These are phyloP conservation scores for Zygosaccharomyces sapae DNA, from an alignment of 1,139 yeast genomes.

Conservation along the genomic window DNA sequence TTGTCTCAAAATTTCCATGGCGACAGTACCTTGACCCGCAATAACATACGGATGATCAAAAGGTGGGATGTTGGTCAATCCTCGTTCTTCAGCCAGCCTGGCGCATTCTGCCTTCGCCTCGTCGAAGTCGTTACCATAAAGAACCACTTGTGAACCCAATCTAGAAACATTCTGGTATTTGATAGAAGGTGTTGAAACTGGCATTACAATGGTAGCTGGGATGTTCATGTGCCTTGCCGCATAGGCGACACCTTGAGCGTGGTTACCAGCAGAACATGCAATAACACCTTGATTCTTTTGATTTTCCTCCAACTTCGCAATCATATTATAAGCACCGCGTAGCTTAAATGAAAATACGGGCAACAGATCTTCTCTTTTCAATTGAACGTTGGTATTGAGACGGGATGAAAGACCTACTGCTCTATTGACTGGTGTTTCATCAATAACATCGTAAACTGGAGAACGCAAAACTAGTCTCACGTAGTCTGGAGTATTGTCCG, in stretches of 20 bases:
- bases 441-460: constrained; percentile 88
- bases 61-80: constrained; percentile 88
- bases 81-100: constrained; percentile 61
- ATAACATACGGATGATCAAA: constrained; percentile 96
- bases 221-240: constrained; percentile 80
- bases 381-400: constrained; percentile 63
- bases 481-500: constrained; percentile 83
- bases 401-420: constrained; percentile 75
- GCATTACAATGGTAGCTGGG: constrained; percentile 97
- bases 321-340: constrained; percentile 97
- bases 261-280: constrained; percentile 98
- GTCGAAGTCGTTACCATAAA: constrained; percentile 91
- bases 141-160: constrained; percentile 88
- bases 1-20: constrained; percentile 87
- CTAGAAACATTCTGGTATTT: constrained; percentile 87
- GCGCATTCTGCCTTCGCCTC: constrained; percentile 86
- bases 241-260: constrained; percentile 97
- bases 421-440: constrained; percentile 78
- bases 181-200: constrained; percentile 92
- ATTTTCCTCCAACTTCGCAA: constrained; percentile 72
- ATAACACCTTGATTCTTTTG: constrained; percentile 81
- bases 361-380: constrained; percentile 87
- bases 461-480: constrained; percentile 85
- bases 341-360: constrained; percentile 95
- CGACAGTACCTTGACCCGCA: constrained; percentile 99